Evolutionary conservation across 2,329 filamentous ascomycete species (phyloP).

Genomic region (Ophiostoma sp.): DNA sequence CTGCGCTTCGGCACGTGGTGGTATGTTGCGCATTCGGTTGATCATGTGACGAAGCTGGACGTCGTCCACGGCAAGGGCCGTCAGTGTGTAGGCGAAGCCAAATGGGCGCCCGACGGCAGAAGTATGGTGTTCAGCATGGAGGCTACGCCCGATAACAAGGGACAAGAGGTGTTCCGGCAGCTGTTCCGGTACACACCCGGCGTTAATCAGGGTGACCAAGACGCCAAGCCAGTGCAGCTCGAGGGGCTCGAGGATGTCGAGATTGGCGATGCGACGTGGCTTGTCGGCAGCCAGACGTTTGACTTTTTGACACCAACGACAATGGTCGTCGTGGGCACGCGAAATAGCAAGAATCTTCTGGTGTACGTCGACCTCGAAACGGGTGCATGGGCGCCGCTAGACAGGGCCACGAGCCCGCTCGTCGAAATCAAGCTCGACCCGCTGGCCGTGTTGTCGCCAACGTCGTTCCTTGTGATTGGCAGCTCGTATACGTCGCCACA

Average conservation of each 20-base stretch:
- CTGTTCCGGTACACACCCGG: background rate
- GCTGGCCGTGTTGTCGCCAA: constrained; percentile 34
- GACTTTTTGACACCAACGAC: constrained; percentile 34
- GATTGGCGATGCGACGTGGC: constrained; percentile 34
- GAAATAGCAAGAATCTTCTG: constrained; percentile 35
- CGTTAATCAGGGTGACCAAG: background rate
- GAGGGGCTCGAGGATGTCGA: constrained; percentile 38
- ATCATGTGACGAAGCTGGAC: background rate
- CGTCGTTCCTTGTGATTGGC: constrained; percentile 37
- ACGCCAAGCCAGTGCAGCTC: background rate
- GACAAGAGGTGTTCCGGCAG: constrained; percentile 1
- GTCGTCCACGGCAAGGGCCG: constrained; percentile 32
- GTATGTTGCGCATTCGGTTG: background rate
- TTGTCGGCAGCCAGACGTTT: constrained; percentile 36
- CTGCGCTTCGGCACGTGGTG: constrained; percentile 24
- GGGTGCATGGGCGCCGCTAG: constrained; percentile 32
- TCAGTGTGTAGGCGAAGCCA: constrained; percentile 45
- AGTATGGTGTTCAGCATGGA: constrained; percentile 46
- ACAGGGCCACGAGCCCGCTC: constrained; percentile 33
- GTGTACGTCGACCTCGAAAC: constrained; percentile 38
- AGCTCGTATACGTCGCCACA: constrained; percentile 32
- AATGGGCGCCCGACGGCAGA: constrained; percentile 44
- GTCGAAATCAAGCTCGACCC: constrained; percentile 29
- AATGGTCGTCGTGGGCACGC: constrained; percentile 35
- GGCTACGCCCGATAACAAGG: constrained; percentile 28